A percentile compares a stretch with the other conserved stretches of the same genome.
phyloP scores from a whole-genome alignment of 495 filamentous ascomycete species.

The Penicillium cosmopolitanum region DNA sequence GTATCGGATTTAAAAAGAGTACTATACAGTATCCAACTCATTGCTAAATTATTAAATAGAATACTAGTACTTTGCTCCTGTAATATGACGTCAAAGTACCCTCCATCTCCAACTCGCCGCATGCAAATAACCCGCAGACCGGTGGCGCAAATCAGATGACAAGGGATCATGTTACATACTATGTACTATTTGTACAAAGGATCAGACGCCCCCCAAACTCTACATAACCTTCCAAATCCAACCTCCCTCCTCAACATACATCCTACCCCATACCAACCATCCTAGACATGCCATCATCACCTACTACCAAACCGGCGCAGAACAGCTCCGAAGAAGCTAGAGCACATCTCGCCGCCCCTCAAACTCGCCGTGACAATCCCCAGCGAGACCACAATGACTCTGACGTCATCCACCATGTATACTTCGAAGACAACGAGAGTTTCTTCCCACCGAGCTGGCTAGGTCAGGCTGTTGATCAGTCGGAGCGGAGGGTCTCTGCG shows the following conservation, averaged over 20 bases:
- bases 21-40: too few species aligned
- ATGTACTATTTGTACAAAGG: not conserved
- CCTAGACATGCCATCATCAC: not conserved
- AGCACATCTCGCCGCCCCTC: not conserved
- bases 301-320: not conserved
- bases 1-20: too few species aligned
- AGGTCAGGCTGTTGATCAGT: conserved; percentile 21
- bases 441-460: conserved; percentile 47
- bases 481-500: conserved; percentile 21
- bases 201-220: not conserved
- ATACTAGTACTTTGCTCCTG: too few species aligned
- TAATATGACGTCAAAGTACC: conserved; percentile 1
- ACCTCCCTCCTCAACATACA: not conserved
- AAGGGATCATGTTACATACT: not conserved
- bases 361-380: not conserved
- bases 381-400: conserved; percentile 15
- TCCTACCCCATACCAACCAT: not conserved
- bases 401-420: conserved; percentile 39
- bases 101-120: not conserved
- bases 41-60: too few species aligned
- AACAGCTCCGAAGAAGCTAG: not conserved
- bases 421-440: conserved; percentile 47
- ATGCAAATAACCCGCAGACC: not conserved
- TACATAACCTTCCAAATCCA: not conserved
- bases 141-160: conserved; percentile 3